A percentile compares a stretch with the other conserved stretches of the same genome.
Evolutionary conservation across 768 basidiomycete species (phyloP).

Genomic region (Leccinum disarticulatum): DNA sequence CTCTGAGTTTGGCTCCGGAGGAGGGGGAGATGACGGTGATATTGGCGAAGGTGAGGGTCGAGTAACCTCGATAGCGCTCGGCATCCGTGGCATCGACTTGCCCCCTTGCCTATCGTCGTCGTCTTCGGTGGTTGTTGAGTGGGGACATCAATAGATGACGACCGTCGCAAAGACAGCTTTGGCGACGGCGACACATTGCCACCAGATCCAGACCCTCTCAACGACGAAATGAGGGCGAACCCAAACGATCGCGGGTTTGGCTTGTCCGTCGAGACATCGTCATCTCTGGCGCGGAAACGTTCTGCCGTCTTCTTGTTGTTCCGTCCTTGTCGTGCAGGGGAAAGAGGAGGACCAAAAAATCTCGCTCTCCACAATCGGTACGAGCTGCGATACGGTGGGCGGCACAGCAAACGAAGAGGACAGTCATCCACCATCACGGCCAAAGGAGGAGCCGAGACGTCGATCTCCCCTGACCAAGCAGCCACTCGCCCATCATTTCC

Average conservation of each 20-base stretch:
- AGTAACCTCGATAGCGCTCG: conserved; percentile 14
- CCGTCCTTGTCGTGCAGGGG: no score
- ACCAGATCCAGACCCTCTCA: conserved; percentile 32
- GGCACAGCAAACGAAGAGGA: no score
- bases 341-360: no score
- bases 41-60: not conserved
- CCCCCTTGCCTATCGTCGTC: not conserved
- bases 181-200: conserved; percentile 4
- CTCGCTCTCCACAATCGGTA: no score
- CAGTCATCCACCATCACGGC: no score
- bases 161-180: conserved; percentile 16
- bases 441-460: no score
- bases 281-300: conserved; percentile 1
- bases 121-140: not conserved
- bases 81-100: conserved; percentile 9
- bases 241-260: conserved; percentile 78
- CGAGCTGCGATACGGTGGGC: no score
- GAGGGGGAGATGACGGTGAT: not conserved
- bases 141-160: conserved; percentile 22
- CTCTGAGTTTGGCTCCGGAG: conserved; percentile 9
- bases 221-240: conserved; percentile 63
- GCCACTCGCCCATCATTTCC: no score
- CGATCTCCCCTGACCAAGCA: no score
- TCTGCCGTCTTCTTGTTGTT: not conserved
- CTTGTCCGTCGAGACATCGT: conserved; percentile 9